Evolutionary conservation across 176 grass and related monocot species (phyloP).

Genomic region (Themeda triandra): DNA sequence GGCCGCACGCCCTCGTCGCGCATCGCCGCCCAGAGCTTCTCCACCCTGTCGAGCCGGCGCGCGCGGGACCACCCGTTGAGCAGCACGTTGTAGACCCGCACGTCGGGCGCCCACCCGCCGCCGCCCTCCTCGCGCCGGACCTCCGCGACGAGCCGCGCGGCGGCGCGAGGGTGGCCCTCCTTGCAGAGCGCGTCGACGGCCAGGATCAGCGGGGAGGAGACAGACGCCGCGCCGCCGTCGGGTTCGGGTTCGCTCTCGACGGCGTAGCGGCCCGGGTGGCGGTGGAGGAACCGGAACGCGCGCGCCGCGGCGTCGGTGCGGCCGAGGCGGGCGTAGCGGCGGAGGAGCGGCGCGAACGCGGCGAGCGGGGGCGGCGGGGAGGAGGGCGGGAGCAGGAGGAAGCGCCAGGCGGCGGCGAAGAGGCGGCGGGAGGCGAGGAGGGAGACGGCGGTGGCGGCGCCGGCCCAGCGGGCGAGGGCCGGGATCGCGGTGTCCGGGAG

Average conservation of each 20-base stretch:
- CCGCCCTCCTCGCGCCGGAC: slow-evolving; percentile 23
- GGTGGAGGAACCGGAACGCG: slow-evolving; percentile 48
- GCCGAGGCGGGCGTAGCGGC: slow-evolving; percentile 57
- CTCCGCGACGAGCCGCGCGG: slow-evolving; percentile 44
- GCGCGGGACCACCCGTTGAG: slow-evolving; percentile 70
- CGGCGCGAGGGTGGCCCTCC: slow-evolving; percentile 54
- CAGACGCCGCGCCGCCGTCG: neutral
- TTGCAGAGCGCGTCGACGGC: slow-evolving; percentile 73
- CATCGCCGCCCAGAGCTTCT: slow-evolving; percentile 70
- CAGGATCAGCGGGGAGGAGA: slow-evolving; percentile 46
- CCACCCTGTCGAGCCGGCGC: slow-evolving; percentile 53
- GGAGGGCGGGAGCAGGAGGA: slow-evolving; percentile 43
- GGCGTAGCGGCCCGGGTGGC: slow-evolving; percentile 42
- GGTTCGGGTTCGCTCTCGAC: neutral
- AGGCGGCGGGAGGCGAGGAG: slow-evolving; percentile 54
- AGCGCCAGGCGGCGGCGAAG: slow-evolving; percentile 62
- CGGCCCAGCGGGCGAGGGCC: slow-evolving; percentile 58
- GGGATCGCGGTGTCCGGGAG: slow-evolving; percentile 42
- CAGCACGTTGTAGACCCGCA: slow-evolving; percentile 65
- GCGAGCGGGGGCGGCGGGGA: slow-evolving; percentile 35
- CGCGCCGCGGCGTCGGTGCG: slow-evolving; percentile 50
- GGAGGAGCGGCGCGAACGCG: slow-evolving; percentile 63
- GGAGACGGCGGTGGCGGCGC: slow-evolving; percentile 41
- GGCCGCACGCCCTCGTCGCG: slow-evolving; percentile 44
- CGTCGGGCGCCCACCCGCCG: slow-evolving; percentile 25